Conservation (phyloP, 495 filamentous ascomycete genomes). For the Parachaetomium inaequale region DNA sequence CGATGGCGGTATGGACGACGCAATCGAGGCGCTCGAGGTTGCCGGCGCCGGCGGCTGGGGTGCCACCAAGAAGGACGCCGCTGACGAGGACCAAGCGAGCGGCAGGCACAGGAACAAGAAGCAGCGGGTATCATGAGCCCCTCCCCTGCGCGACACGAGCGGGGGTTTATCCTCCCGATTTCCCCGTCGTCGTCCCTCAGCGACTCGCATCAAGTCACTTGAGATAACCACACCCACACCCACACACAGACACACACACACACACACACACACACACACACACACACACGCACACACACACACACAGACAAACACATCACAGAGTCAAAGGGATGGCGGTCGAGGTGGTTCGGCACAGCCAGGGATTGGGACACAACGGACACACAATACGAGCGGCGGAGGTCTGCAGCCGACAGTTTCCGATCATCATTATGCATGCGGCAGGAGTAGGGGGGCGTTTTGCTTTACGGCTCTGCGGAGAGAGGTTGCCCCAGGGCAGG, state of each 20-base stretch:
- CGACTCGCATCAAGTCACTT: background rate
- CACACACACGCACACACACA: background rate
- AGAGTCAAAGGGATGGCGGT: background rate
- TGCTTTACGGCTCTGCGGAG: background rate
- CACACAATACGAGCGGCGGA: background rate
- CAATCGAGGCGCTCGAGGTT: conserved; percentile 3
- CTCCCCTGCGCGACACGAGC: background rate
- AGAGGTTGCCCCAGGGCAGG: background rate
- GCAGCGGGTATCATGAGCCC: conserved; percentile 26
- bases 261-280: background rate
- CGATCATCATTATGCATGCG: background rate
- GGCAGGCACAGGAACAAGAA: conserved; percentile 21
- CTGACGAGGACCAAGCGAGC: conserved; percentile 20
- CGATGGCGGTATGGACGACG: conserved; percentile 29
- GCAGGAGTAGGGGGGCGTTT: background rate
- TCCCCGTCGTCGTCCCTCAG: background rate
- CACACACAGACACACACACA: background rate
- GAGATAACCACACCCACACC: background rate
- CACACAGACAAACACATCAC: background rate
- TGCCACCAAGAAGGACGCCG: conserved; percentile 5
- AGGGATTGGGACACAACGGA: background rate
- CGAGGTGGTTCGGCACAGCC: background rate
- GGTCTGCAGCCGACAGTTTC: background rate
- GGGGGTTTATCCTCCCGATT: background rate
- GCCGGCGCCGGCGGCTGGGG: background rate